These are phyloP conservation scores for Boletellus ananiceps DNA, from an alignment of 768 basidiomycete genomes.

Conservation along the genomic window DNA sequence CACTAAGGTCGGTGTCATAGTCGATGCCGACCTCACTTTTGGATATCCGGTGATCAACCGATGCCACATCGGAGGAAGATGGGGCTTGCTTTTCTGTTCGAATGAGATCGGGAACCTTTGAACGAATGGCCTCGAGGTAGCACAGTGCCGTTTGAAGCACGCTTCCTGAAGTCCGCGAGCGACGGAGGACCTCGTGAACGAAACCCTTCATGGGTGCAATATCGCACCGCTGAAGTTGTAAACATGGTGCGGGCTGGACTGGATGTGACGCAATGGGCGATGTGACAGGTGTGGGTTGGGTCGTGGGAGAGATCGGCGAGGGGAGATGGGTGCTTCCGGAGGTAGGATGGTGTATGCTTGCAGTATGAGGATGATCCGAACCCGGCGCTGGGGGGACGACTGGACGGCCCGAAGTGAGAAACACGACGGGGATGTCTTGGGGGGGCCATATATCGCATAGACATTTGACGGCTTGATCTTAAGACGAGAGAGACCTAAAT, in stretches of 20 bases:
- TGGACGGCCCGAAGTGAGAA: constrained; percentile 37
- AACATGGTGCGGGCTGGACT: constrained; percentile 10
- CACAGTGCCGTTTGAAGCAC: constrained; percentile 86
- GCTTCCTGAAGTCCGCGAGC: constrained; percentile 78
- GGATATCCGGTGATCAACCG: constrained; percentile 40
- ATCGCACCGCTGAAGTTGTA: constrained; percentile 25
- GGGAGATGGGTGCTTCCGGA: constrained; percentile 43
- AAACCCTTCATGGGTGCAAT: constrained; percentile 67
- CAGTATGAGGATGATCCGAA: constrained; percentile 7
- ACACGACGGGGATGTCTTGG: constrained; percentile 64
- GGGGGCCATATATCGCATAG: constrained; percentile 78
- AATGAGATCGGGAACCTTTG: constrained; percentile 61
- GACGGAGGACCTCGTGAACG: constrained; percentile 83
- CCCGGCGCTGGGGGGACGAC: constrained; percentile 14
- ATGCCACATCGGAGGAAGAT: constrained; percentile 37
- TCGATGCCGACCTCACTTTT: constrained; percentile 41
- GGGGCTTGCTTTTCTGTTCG: constrained; percentile 45
- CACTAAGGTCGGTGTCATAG: constrained; percentile 34
- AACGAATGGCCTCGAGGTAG: constrained; percentile 80
- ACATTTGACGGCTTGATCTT: constrained; percentile 78
- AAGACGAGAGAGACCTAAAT: constrained; percentile 10
- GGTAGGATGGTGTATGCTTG: background rate
- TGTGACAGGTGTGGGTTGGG: constrained; percentile 31
- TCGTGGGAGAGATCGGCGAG: constrained; percentile 50
- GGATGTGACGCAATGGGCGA: constrained; percentile 30